Evolutionary conservation across 352 stramenopile species (phyloP).

Genomic region (Peronospora belbahrii): DNA sequence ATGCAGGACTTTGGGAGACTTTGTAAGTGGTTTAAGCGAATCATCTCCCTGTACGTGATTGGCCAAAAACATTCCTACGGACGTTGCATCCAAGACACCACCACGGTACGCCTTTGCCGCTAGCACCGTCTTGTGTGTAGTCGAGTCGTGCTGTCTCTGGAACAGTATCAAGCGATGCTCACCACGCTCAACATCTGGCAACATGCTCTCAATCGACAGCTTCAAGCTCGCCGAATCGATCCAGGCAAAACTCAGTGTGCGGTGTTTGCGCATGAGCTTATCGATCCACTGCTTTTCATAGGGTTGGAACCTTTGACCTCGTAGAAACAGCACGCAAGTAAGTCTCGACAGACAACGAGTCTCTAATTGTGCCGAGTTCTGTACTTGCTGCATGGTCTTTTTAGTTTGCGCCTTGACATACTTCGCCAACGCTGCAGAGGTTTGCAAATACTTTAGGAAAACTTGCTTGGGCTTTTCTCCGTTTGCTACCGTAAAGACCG

Average conservation of each 20-base stretch:
- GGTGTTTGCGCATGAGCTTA: conserved; percentile 45
- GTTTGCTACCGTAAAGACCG: conserved; percentile 76
- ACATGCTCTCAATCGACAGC: conserved; percentile 58
- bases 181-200: conserved; percentile 30
- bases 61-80: conserved; percentile 50
- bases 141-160: conserved; percentile 32
- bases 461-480: conserved; percentile 69
- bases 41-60: conserved; percentile 26
- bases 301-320: conserved; percentile 41
- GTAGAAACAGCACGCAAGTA: conserved; percentile 58
- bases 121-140: conserved; percentile 32
- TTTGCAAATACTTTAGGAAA: conserved; percentile 60
- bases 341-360: conserved; percentile 53
- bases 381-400: conserved; percentile 47
- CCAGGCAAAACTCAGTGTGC: conserved; percentile 62
- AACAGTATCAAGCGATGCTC: conserved; percentile 72
- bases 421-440: conserved; percentile 47
- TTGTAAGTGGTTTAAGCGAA: conserved; percentile 41
- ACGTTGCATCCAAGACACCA: conserved; percentile 45
- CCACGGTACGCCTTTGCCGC: conserved; percentile 51
- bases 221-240: conserved; percentile 55
- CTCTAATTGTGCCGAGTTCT: conserved; percentile 60
- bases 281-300: conserved; percentile 74
- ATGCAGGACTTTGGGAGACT: conserved; percentile 43
- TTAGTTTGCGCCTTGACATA: conserved; percentile 47